phyloP scores from a whole-genome alignment of 169 alveolate genomes.

The Ichthyophthirius multifiliis region DNA sequence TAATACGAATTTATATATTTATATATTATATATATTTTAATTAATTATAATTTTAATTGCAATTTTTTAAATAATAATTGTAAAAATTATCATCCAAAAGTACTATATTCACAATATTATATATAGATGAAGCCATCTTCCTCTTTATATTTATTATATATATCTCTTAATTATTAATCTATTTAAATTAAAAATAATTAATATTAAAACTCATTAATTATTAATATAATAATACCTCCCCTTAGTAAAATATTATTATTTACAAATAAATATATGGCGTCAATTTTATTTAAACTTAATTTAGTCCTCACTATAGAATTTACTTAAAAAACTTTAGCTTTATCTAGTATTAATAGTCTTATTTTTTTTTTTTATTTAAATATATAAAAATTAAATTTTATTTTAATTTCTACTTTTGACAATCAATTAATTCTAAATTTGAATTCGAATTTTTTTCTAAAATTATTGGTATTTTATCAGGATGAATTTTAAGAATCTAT shows the following conservation, averaged over 20 bases:
- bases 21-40: too few species aligned
- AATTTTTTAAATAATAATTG: too few species aligned
- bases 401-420: slow-evolving; percentile 6
- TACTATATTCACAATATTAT: not conserved
- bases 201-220: too few species aligned
- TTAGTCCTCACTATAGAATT: not conserved
- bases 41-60: too few species aligned
- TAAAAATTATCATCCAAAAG: too few species aligned
- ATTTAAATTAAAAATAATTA: too few species aligned
- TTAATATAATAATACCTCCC: too few species aligned
- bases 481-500: not conserved
- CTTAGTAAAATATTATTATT: not conserved
- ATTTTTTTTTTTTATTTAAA: not conserved
- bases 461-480: slow-evolving; percentile 20
- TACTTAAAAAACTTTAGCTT: not conserved
- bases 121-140: not conserved
- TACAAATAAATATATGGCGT: not conserved
- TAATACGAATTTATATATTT: too few species aligned
- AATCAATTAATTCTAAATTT: not conserved
- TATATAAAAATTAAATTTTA: too few species aligned
- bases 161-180: not conserved
- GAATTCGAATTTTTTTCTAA: slow-evolving; percentile 16
- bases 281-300: slow-evolving; percentile 4
- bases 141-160: slow-evolving; percentile 1
- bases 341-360: not conserved